phyloP scores from a whole-genome alignment of 495 filamentous ascomycete genomes.

The Clohesyomyces aquaticus region DNA sequence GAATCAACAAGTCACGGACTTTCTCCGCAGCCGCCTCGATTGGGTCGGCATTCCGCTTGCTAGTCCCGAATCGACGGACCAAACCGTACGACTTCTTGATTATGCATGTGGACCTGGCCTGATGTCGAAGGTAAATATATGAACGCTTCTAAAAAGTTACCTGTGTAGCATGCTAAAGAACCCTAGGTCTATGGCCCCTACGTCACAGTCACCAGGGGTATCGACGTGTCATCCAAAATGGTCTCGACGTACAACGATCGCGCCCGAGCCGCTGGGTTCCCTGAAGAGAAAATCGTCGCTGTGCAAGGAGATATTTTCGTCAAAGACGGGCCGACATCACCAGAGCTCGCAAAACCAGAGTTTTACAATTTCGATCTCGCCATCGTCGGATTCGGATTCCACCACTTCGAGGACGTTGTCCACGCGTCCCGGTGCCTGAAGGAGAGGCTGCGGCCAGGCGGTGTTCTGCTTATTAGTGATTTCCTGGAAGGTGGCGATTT shows the following conservation, averaged over 20 bases:
- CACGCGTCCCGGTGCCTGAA: slow-evolving; percentile 59
- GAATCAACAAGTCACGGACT: slow-evolving; percentile 48
- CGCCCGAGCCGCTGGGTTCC: slow-evolving; percentile 9
- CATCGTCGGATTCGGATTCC: slow-evolving; percentile 67
- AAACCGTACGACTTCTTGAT: slow-evolving; percentile 65
- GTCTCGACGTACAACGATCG: slow-evolving; percentile 34
- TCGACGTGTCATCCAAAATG: slow-evolving; percentile 67
- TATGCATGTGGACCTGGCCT: slow-evolving; percentile 76
- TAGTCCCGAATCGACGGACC: slow-evolving; percentile 42
- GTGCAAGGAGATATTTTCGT: slow-evolving; percentile 62
- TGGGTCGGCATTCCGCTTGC: slow-evolving; percentile 68
- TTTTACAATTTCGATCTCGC: slow-evolving; percentile 66
- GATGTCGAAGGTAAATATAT: slow-evolving; percentile 57
- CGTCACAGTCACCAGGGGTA: slow-evolving; percentile 62
- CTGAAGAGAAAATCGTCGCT: slow-evolving; percentile 54
- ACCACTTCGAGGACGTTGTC: slow-evolving; percentile 70
- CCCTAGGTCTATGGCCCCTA: slow-evolving; percentile 60
- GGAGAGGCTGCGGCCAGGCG: slow-evolving; percentile 63
- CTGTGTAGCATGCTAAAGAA: not conserved
- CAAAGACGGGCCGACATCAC: slow-evolving; percentile 42
- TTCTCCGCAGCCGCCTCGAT: slow-evolving; percentile 56
- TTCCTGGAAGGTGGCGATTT: slow-evolving; percentile 53
- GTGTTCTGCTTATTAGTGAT: slow-evolving; percentile 68
- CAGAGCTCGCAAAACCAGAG: slow-evolving; percentile 52
- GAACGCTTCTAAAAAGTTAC: not conserved